Percentiles rank a stretch among this genome's conserved stretches.
Evolutionary conservation across 106 monocot genomes (phyloP).

Genomic region (Vanilla planifolia): DNA sequence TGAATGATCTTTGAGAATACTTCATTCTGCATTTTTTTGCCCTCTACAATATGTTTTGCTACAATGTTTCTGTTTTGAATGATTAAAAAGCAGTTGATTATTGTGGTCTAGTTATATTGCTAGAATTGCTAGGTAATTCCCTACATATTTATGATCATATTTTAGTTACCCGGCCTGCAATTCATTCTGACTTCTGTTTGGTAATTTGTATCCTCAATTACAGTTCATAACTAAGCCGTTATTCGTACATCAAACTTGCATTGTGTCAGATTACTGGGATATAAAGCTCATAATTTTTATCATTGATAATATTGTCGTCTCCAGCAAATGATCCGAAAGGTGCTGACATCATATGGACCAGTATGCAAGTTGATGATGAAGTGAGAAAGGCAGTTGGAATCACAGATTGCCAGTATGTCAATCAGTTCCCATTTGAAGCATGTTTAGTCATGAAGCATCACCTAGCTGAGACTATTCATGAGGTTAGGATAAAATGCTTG

Average conservation of each 20-base stretch:
- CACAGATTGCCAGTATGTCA: conserved; percentile 59
- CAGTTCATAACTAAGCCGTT: too few relatives aligned
- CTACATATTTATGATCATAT: too few relatives aligned
- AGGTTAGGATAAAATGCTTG: conserved; percentile 38
- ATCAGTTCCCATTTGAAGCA: conserved; percentile 97
- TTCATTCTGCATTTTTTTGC: background rate
- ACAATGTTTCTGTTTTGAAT: background rate
- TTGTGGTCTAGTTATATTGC: background rate
- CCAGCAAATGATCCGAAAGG: conserved; percentile 77
- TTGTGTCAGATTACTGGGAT: background rate
- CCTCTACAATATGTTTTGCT: background rate
- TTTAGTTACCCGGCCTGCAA: too few relatives aligned
- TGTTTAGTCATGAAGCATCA: conserved; percentile 99
- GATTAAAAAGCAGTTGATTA: background rate
- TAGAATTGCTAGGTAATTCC: background rate
- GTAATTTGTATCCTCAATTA: too few relatives aligned
- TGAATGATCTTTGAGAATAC: background rate
- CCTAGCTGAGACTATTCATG: conserved; percentile 85
- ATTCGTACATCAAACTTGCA: background rate
- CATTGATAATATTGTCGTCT: background rate
- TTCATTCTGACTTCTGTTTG: too few relatives aligned
- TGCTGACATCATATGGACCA: conserved; percentile 94
- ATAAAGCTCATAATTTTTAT: background rate
- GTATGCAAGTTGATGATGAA: conserved; percentile 86
- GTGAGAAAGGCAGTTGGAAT: conserved; percentile 62